Percentiles rank a stretch among this genome's conserved stretches.
Evolutionary conservation across 2,329 filamentous ascomycete species (phyloP).

Genomic region (Fusarium mundagurra): DNA sequence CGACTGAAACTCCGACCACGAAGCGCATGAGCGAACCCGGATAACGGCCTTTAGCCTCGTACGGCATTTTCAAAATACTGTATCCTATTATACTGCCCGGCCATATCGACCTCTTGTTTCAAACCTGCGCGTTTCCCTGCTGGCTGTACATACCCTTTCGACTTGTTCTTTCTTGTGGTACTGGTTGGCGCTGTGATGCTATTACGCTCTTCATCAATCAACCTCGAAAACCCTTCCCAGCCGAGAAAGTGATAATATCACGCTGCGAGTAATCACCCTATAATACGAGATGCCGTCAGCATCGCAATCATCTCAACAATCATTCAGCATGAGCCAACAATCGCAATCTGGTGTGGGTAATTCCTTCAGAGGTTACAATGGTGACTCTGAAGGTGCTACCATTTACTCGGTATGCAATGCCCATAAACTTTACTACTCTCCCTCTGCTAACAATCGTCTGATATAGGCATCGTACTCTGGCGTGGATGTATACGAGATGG

Average conservation of each 20-base stretch:
- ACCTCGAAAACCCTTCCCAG: not conserved
- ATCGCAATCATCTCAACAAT: conserved; percentile 65
- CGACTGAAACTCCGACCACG: conserved; percentile 30
- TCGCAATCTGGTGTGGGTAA: conserved; percentile 54
- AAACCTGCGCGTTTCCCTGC: conserved; percentile 8
- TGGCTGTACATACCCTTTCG: conserved; percentile 15
- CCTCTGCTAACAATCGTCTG: conserved; percentile 28
- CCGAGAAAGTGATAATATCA: not conserved
- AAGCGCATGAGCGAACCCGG: conserved; percentile 38
- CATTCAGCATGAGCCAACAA: conserved; percentile 66
- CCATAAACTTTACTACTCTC: not conserved
- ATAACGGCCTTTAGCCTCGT: conserved; percentile 25
- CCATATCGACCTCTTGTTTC: not conserved
- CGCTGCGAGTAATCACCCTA: not conserved
- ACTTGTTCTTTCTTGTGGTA: conserved; percentile 8
- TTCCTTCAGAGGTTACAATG: conserved; percentile 51
- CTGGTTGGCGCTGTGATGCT: conserved; percentile 29
- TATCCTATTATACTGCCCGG: not conserved
- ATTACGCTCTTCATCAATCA: conserved; percentile 2
- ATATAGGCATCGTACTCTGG: conserved; percentile 87
- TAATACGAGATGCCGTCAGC: conserved; percentile 51
- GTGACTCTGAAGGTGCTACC: conserved; percentile 57
- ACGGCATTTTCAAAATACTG: conserved; percentile 20
- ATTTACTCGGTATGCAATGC: conserved; percentile 68
- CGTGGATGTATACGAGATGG: conserved; percentile 98